These are phyloP conservation scores for Pholiota conissans DNA, from an alignment of 768 basidiomycete genomes.

Conservation along the genomic window DNA sequence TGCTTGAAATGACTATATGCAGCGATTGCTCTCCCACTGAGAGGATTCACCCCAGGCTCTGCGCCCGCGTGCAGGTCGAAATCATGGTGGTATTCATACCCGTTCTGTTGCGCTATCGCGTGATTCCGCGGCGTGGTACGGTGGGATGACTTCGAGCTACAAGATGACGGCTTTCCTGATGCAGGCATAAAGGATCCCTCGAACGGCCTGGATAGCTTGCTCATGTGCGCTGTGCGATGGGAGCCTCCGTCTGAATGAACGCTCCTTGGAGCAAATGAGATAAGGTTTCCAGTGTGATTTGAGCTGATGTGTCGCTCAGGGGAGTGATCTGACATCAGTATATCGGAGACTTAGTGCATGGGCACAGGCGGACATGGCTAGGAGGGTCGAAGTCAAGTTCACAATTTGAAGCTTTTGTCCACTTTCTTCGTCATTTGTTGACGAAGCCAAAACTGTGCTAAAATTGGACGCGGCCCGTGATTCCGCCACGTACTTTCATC, in stretches of 20 bases:
- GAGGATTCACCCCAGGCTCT: constrained; percentile 65
- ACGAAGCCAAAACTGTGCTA: not conserved
- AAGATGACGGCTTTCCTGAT: not conserved
- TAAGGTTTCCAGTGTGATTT: not conserved
- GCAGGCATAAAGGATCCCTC: not conserved
- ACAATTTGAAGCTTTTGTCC: not conserved
- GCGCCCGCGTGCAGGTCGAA: constrained; percentile 43
- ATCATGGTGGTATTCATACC: constrained; percentile 14
- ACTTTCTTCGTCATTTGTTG: not conserved
- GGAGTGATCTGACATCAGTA: too few relatives aligned
- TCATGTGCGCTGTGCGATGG: not conserved
- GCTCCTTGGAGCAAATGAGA: not conserved
- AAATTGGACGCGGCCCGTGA: not conserved
- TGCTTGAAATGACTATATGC: constrained; percentile 53
- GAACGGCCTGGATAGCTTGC: not conserved
- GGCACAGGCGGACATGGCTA: not conserved
- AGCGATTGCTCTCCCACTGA: constrained; percentile 43
- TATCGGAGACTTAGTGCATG: too few relatives aligned
- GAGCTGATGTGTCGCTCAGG: not conserved
- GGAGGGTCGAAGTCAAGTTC: not conserved
- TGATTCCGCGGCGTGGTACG: not conserved
- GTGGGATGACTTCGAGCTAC: not conserved
- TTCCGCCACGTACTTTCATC: not conserved
- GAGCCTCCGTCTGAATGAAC: not conserved
- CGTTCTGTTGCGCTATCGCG: not conserved